phyloP scores from a whole-genome alignment of 2,329 filamentous ascomycete species.

The Aspergillus ibericus region DNA sequence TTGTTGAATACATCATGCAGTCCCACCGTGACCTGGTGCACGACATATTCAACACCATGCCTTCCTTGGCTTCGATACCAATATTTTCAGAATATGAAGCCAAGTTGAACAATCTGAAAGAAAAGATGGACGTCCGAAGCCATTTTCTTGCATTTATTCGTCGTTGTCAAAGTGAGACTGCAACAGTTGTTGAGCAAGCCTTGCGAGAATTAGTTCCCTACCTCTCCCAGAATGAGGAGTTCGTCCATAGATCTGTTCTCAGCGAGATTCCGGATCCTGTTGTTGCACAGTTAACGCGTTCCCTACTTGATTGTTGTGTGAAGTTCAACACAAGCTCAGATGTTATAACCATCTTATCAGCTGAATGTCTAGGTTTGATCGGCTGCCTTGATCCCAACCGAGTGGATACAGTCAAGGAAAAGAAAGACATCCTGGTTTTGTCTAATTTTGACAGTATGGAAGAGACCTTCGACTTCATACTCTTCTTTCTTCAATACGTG shows the following conservation, averaged over 20 bases:
- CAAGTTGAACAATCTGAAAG: slow-evolving; percentile 65
- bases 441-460: slow-evolving; percentile 78
- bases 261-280: slow-evolving; percentile 81
- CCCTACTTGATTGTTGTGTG: slow-evolving; percentile 80
- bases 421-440: slow-evolving; percentile 79
- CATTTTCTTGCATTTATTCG: slow-evolving; percentile 70
- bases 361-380: slow-evolving; percentile 80
- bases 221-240: slow-evolving; percentile 70
- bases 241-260: slow-evolving; percentile 74
- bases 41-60: slow-evolving; percentile 71
- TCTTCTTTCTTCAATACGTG: slow-evolving; percentile 82
- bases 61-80: slow-evolving; percentile 71
- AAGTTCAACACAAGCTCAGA: slow-evolving; percentile 70
- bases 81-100: slow-evolving; percentile 67
- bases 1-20: slow-evolving; percentile 67
- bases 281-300: slow-evolving; percentile 69
- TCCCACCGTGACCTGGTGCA: slow-evolving; percentile 62
- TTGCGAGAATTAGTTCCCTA: slow-evolving; percentile 74
- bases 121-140: slow-evolving; percentile 64
- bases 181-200: slow-evolving; percentile 79
- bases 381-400: slow-evolving; percentile 91
- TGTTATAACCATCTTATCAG: slow-evolving; percentile 71
- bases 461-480: slow-evolving; percentile 81
- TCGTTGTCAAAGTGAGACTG: slow-evolving; percentile 78
- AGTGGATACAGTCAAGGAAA: slow-evolving; percentile 75